A percentile compares a stretch with the other conserved stretches of the same genome.
Conservation (phyloP, 371 early-diverging fungal species). For the Chytridiales sp. region DNA sequence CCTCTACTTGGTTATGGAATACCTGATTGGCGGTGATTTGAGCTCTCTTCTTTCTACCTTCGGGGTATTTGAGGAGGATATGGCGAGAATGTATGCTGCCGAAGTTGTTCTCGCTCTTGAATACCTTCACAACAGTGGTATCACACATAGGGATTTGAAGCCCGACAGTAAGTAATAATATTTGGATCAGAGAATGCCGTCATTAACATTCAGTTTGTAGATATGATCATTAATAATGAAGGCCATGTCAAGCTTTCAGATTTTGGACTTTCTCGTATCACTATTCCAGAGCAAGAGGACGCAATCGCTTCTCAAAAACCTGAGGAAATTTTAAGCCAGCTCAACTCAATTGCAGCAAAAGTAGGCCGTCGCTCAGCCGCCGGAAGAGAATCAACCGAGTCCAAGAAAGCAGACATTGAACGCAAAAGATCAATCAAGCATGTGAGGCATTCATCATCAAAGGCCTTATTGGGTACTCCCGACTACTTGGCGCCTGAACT, state of each 20-base stretch:
- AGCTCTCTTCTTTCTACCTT: constrained; percentile 45
- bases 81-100: constrained; percentile 54
- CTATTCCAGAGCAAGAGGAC: constrained; percentile 46
- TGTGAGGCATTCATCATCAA: constrained; percentile 26
- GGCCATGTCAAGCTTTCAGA: constrained; percentile 54
- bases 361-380: constrained; percentile 1
- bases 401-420: not conserved
- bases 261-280: constrained; percentile 68
- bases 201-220: constrained; percentile 45
- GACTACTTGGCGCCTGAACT: constrained; percentile 97
- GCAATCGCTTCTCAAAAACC: constrained; percentile 11
- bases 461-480: constrained; percentile 83
- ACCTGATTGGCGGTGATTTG: constrained; percentile 59
- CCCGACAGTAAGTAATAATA: constrained; percentile 61
- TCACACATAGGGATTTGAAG: constrained; percentile 74
- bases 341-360: no score
- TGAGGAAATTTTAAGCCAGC: constrained; percentile 15
- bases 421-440: not conserved
- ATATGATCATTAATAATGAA: constrained; percentile 60
- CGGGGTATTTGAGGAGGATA: constrained; percentile 46
- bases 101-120: constrained; percentile 55
- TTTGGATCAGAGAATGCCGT: not conserved
- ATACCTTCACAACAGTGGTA: constrained; percentile 63
- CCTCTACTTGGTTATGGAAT: constrained; percentile 57
- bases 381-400: not conserved